These are phyloP conservation scores for Colletotrichum tabaci DNA, from an alignment of 2,329 filamentous ascomycete genomes.

Conservation along the genomic window DNA sequence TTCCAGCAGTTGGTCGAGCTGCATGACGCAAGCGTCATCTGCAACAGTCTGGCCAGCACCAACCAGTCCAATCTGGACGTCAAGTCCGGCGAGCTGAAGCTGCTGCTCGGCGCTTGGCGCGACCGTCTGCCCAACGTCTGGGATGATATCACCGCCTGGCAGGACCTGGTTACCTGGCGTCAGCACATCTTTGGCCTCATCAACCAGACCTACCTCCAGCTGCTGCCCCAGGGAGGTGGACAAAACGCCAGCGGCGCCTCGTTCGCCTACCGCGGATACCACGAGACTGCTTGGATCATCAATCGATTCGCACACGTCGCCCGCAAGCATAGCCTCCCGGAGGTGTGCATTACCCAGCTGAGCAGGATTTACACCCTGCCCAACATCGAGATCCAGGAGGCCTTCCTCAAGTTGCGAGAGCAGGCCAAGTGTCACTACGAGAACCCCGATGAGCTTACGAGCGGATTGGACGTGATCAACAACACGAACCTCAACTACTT, in stretches of 20 bases:
- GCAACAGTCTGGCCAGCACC: constrained; percentile 88
- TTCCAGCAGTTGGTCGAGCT: constrained; percentile 98
- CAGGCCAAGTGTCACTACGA: constrained; percentile 99
- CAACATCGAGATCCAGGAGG: constrained; percentile 99
- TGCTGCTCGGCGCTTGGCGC: constrained; percentile 94
- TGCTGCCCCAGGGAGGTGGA: constrained; percentile 81
- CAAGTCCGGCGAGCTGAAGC: constrained; percentile 95
- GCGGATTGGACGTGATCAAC: constrained; percentile 97
- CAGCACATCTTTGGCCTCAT: constrained; percentile 99
- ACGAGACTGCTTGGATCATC: constrained; percentile 99
- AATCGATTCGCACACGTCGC: constrained; percentile 98
- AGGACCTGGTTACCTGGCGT: constrained; percentile 99
- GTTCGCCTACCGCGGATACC: constrained; percentile 96
- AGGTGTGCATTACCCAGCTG: constrained; percentile 97
- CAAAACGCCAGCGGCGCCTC: constrained; percentile 90
- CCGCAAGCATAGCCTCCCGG: constrained; percentile 94
- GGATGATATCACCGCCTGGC: constrained; percentile 99
- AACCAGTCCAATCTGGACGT: constrained; percentile 88
- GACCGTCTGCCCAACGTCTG: constrained; percentile 97
- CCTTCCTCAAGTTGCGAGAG: constrained; percentile 97
- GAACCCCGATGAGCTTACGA: constrained; percentile 91
- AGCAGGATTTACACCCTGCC: constrained; percentile 98
- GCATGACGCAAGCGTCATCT: constrained; percentile 97
- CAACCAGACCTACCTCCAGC: constrained; percentile 90
- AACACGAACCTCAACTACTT: constrained; percentile 99